phyloP scores from a whole-genome alignment of 352 stramenopile species.

The Globisporangium apiculatum region DNA sequence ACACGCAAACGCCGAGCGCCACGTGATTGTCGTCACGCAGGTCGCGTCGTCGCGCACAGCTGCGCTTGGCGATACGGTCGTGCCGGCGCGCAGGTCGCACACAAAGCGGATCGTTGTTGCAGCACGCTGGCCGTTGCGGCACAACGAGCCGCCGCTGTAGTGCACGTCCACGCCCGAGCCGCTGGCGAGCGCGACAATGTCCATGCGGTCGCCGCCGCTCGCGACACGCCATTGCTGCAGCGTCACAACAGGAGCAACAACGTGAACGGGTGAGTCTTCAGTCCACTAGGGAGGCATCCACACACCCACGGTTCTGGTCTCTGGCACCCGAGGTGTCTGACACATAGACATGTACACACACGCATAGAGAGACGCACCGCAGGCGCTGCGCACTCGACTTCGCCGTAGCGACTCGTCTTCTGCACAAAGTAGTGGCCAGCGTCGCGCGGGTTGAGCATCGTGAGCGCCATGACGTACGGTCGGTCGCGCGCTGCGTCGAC shows the following conservation, averaged over 20 bases:
- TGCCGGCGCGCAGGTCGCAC: slow-evolving; percentile 63
- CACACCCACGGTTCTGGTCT: no score
- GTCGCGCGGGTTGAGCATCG: slow-evolving; percentile 50
- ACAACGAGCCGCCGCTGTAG: slow-evolving; percentile 45
- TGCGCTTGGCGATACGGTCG: slow-evolving; percentile 25
- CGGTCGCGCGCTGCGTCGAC: slow-evolving; percentile 38
- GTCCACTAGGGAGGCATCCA: background rate
- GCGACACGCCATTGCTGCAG: slow-evolving; percentile 62
- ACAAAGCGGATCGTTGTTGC: slow-evolving; percentile 61
- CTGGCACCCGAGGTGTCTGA: background rate
- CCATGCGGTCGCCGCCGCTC: slow-evolving; percentile 56
- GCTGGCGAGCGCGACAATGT: slow-evolving; percentile 42
- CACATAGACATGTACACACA: background rate
- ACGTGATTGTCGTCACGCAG: slow-evolving; percentile 54
- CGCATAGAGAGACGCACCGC: slow-evolving; percentile 21
- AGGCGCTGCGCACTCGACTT: slow-evolving; percentile 67
- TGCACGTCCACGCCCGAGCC: slow-evolving; percentile 52
- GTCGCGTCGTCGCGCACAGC: slow-evolving; percentile 31
- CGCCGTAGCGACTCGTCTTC: slow-evolving; percentile 54
- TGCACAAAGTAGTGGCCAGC: slow-evolving; percentile 61
- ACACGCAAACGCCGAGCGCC: slow-evolving; percentile 64
- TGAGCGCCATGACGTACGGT: slow-evolving; percentile 52
- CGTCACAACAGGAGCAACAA: slow-evolving; percentile 4
- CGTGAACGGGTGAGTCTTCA: background rate
- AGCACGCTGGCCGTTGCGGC: slow-evolving; percentile 33